Conservation (phyloP, 805 yeast species). For the Cyberlindnera lachancei region DNA sequence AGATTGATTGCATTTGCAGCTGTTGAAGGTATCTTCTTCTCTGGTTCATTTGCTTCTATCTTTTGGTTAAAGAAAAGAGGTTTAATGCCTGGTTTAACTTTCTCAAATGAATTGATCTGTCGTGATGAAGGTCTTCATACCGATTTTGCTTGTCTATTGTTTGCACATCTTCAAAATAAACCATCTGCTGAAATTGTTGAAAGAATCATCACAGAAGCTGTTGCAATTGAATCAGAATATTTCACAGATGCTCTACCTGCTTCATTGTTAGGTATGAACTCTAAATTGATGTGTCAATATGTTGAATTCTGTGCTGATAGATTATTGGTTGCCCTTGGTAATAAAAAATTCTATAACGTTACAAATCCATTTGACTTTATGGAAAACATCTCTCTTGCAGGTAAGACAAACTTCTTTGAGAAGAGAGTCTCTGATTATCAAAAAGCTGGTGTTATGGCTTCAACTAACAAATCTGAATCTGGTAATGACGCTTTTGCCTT, state of each 20-base stretch:
- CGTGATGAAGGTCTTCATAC: constrained; percentile 99
- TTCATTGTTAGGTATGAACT: constrained; percentile 90
- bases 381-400: constrained; percentile 98
- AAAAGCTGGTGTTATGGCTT: constrained; percentile 98
- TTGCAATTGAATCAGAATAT: constrained; percentile 86
- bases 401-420: constrained; percentile 98
- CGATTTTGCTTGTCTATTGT: constrained; percentile 93
- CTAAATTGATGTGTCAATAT: constrained; percentile 91
- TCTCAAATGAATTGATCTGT: constrained; percentile 94
- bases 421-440: constrained; percentile 98
- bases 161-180: constrained; percentile 86
- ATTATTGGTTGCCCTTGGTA: constrained; percentile 83
- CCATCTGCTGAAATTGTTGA: constrained; percentile 76
- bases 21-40: constrained; percentile 97
- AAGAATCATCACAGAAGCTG: constrained; percentile 91
- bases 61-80: constrained; percentile 99
- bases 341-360: constrained; percentile 78
- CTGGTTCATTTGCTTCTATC: constrained; percentile 96
- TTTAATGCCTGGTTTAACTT: constrained; percentile 97
- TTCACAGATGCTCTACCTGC: constrained; percentile 94
- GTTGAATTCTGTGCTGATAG: constrained; percentile 98
- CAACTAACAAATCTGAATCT: constrained; percentile 35
- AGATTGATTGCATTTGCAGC: constrained; percentile 98
- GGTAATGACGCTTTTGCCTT: constrained; percentile 62
- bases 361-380: constrained; percentile 96